Evolutionary conservation across 129 eudicot genomes (phyloP), one percentile per base, ranked within the genome.

Genomic region (Daucus carota): DNA sequence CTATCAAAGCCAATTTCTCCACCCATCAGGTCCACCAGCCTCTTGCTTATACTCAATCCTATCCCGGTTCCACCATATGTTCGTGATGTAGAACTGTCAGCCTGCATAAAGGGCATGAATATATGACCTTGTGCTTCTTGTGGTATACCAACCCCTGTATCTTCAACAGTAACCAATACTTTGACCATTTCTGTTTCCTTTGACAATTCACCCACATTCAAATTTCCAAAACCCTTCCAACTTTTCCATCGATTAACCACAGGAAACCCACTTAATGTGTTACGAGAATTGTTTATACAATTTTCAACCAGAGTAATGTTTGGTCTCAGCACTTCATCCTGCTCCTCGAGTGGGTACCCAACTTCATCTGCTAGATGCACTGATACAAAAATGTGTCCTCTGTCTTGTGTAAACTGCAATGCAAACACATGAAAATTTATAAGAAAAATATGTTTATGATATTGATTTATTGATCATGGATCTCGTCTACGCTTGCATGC

Each of bases 31-130:
- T 83, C 90, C 22, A 94, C 99, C 73, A 94, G 78, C 28, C 97
- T 84, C 73, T 89, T 89, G 84, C 99, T 87, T 50, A 94, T 94
- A 83, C 99, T 94, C 88, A 94, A 71, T 15, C 99, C 99, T 33
- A 94, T 91, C 48, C 99, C 99, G 0, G 99, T 94, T 15, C 99
- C 99, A 74, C 99, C 99, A 73, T 94, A 86, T 31, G 83, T 92
- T 40, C 99, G 85, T 18, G 97, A 89, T 3, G 92, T 91, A 6
- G 97, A 91, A 77, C 93, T 87, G 79, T 88, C 99, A 1, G 94
- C 99, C 85, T 94, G 99, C 97, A 91, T 91, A 81, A 94, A 94
- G 6, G 99, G 99, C 76, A 73, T 89, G 75, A 94, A 94, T 34
- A 94, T 86, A 34, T 94, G 87, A 47, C 13, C 74, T 74, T 94